Evolutionary conservation across 768 basidiomycete species (phyloP), one percentile per base, ranked within the genome.

Genomic region (Suillus cothurnatus): DNA sequence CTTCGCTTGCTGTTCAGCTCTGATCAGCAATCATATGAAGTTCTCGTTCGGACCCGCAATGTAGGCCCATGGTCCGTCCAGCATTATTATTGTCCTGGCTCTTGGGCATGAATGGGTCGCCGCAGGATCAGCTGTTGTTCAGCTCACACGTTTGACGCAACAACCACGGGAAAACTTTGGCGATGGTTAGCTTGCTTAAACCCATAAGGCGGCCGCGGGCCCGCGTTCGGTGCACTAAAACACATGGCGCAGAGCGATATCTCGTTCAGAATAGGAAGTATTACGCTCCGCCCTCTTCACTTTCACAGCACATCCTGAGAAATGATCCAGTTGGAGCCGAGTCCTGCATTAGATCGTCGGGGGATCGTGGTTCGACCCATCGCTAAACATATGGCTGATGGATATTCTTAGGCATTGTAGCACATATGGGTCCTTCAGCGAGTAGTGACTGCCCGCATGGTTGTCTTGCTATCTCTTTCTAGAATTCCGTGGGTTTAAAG

Each of bases 371-470:
- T 21, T 39, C 19, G 28, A 31, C 26, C 1, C 38, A 39, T 39
- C 57, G 11, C 38, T 58, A 11, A 58, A 38, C 39, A 19, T 5
- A 28, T 26, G 57, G 28, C 39, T 59, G 28, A 59, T 41, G 21
- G 39, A 41, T 41, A 59, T 59, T 59, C 58, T 59, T 59, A 59
- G 39, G 28, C 58, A 21, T 59, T 4, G 8, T 21, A 6, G 4
- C 28, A 17, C 58, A 59, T 39, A 59, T 59, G 39, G 58, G 6
- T 21, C 6, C 6, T 15, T 31, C 19, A 2, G 28, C 5, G 58
- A 41, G 58, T 41, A 28, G 28, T 39, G 41, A 59, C 21, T 59
- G 39, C 39, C 39, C 39, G 41, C 58, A 59, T 59, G 58, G 58
- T 21, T 19, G 26, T 21, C 19, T 41, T 59, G 58, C 41, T 59